Base-by-base conservation (phyloP, 2,329 filamentous ascomycete species). In the Neofusicoccum sp. region DNA sequence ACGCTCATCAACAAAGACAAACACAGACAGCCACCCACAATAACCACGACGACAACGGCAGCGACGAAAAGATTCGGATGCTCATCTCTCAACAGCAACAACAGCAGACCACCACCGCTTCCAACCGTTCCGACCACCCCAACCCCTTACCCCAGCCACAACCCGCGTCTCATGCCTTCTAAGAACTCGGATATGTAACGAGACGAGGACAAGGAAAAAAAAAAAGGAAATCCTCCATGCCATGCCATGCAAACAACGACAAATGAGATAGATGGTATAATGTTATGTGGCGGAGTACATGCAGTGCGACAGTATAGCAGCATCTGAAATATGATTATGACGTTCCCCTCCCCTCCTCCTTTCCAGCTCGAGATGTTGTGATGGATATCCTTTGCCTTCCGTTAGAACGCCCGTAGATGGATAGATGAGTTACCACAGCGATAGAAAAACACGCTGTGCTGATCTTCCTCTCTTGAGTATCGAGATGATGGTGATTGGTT, bases 161-260 rank as follows among this genome's bases (percentile, higher is more conserved):
- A 20, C 20, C 20, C 20, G 20, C 20, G 20, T 16, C 31, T 34
- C n/a, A 41, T 36, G 49, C 49, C 49, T 12, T 41, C 26, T 31
- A 30, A 34, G 20, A 34, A 14, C 36, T 40, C 51, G 28, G 45
- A 48, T 33, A 48, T 33, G 24, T 30, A 30, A 30, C 36, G 34
- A 54, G 33, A 41, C 20, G 20, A 20, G 20, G 20, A 20, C 20
- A 31, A 40, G 16, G 8, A n/a, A 31, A 41, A 41, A 34, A 49
- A 34, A 20, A 20, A 48, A 48, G 14, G 48, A 51, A 16, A 56
- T 41, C 36, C 38, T 40, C 51, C 36, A 40, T 56, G 51, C 51
- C 48, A 53, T 53, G 48, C 49, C 51, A 56, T 56, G 51, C 51
- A 43, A 56, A 7, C 41, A 56, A 56, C 38, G 51, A 56, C 36